phyloP scores from a whole-genome alignment of 23 red algal species.

The Gracilaria gracilis region DNA sequence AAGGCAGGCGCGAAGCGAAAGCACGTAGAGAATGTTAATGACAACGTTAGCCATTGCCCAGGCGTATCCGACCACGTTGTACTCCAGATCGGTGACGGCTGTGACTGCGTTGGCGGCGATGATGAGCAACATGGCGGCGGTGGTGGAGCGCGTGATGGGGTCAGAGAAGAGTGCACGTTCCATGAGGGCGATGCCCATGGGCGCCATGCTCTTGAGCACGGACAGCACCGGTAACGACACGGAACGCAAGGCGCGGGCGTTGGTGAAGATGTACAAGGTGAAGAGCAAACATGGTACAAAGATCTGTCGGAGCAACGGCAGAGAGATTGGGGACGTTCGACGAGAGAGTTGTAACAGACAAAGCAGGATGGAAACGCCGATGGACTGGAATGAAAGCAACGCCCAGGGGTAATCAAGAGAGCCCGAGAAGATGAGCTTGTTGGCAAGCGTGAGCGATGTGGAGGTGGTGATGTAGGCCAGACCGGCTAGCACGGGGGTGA shows the following conservation, averaged over 20 bases:
- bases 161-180: constrained; percentile 57
- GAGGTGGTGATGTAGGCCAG: constrained; percentile 16
- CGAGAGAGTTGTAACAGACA: constrained; percentile 5
- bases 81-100: constrained; percentile 52
- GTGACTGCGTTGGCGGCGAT: constrained; percentile 67
- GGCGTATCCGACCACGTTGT: constrained; percentile 65
- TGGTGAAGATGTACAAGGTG: constrained; percentile 80
- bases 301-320: constrained; percentile 49
- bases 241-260: constrained; percentile 69
- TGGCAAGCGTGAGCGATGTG: constrained; percentile 71
- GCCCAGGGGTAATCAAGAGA: constrained; percentile 75
- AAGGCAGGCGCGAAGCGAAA: constrained; percentile 56
- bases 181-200: constrained; percentile 76
- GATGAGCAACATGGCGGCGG: constrained; percentile 64
- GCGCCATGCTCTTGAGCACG: constrained; percentile 81
- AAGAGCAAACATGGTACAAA: constrained; percentile 73
- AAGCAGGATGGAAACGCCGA: not conserved
- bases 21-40: constrained; percentile 80
- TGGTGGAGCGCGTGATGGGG: constrained; percentile 20
- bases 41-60: constrained; percentile 81
- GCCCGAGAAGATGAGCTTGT: constrained; percentile 80
- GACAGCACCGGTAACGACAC: constrained; percentile 73
- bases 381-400: constrained; percentile 57
- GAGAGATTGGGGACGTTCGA: not conserved
- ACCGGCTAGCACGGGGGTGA: constrained; percentile 25